A percentile compares a stretch with the other conserved stretches of the same genome.
Evolutionary conservation across 176 grass and related monocot genomes (phyloP).

Genomic region (Triticum dicoccoides): DNA sequence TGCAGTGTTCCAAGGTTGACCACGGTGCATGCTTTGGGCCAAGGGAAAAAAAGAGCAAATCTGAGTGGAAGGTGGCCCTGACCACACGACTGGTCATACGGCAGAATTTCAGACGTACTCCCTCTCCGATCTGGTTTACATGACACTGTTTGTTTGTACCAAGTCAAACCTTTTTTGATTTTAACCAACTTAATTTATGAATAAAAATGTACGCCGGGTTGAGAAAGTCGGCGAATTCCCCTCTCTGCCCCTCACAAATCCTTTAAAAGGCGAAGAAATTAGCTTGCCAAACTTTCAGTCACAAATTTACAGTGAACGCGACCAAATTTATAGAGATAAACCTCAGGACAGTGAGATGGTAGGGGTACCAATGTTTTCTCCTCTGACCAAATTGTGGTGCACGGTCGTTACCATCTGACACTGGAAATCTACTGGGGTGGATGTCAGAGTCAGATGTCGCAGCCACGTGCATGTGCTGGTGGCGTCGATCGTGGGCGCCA

Average conservation of each 20-base stretch:
- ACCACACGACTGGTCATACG: neutral
- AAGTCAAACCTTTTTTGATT: too few species aligned
- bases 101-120: neutral
- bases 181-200: too few species aligned
- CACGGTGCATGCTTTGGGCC: neutral
- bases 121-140: too few species aligned
- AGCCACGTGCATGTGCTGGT: neutral
- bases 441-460: neutral
- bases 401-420: neutral
- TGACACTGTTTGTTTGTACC: too few species aligned
- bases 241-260: too few species aligned
- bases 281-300: too few species aligned
- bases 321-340: neutral
- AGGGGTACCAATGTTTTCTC: too few species aligned
- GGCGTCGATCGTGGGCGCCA: neutral
- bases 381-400: neutral
- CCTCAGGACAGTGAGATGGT: too few species aligned
- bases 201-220: too few species aligned
- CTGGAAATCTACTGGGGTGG: neutral
- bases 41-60: neutral
- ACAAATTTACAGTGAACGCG: neutral
- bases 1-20: neutral
- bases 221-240: too few species aligned
- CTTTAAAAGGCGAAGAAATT: too few species aligned
- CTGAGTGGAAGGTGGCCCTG: neutral